phyloP scores from a whole-genome alignment of 208 protist genomes.

The Crithidia thermophila region DNA sequence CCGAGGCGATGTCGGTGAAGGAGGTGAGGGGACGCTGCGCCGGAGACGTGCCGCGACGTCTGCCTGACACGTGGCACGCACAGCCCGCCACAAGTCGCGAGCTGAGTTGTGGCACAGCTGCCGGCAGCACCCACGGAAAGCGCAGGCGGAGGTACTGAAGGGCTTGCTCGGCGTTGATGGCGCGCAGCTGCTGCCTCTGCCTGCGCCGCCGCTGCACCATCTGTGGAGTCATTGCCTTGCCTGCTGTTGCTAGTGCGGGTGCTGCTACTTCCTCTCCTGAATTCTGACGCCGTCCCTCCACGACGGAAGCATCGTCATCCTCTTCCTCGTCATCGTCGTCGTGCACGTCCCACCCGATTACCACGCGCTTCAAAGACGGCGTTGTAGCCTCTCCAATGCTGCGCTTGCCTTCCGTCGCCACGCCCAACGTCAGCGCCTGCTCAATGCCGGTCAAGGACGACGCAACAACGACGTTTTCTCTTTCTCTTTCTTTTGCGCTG shows the following conservation, averaged over 20 bases:
- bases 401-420: conserved; percentile 38
- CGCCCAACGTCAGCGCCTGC: conserved; percentile 26
- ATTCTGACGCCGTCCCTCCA: too few species aligned
- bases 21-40: not conserved
- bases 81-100: conserved; percentile 22
- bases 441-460: conserved; percentile 13
- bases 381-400: conserved; percentile 38
- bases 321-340: conserved; percentile 6
- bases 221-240: not conserved
- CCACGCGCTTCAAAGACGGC: conserved; percentile 42
- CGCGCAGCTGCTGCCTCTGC: not conserved
- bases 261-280: too few species aligned
- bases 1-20: not conserved
- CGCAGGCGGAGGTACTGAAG: conserved; percentile 42
- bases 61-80: conserved; percentile 29
- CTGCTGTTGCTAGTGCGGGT: too few species aligned
- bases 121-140: conserved; percentile 47
- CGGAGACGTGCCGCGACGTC: conserved; percentile 14
- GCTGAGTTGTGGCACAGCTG: conserved; percentile 18
- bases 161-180: conserved; percentile 7
- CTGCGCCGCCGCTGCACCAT: not conserved
- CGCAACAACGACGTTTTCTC: not conserved
- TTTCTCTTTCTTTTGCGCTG: too few species aligned
- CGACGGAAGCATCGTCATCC: too few species aligned
- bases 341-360: conserved; percentile 14